Conservation (phyloP, 2,329 filamentous ascomycete genomes). For the Colletotrichum incanum region DNA sequence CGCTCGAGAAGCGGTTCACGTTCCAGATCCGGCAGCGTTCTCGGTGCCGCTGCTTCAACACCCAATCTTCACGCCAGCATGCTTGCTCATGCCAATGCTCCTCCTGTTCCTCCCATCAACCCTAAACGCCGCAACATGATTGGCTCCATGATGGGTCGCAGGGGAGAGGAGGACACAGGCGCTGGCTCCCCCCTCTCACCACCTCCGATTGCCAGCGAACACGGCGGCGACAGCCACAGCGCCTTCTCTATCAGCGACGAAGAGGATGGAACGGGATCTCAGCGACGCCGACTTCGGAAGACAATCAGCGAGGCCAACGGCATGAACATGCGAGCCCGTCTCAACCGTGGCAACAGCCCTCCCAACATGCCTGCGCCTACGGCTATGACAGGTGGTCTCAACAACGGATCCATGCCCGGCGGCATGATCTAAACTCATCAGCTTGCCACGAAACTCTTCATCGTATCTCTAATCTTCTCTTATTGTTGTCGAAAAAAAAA, state of each 20-base stretch:
- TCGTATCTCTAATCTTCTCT: slow-evolving; percentile 18
- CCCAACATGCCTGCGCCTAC: slow-evolving; percentile 48
- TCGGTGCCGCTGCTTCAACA: slow-evolving; percentile 52
- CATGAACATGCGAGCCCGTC: slow-evolving; percentile 50
- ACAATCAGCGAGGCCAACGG: slow-evolving; percentile 58
- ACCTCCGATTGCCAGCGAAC: slow-evolving; percentile 4
- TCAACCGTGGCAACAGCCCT: slow-evolving; percentile 47
- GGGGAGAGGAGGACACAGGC: slow-evolving; percentile 53
- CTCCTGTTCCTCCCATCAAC: slow-evolving; percentile 73
- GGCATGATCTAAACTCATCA: slow-evolving; percentile 62
- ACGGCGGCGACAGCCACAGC: slow-evolving; percentile 46
- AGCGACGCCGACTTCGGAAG: slow-evolving; percentile 61
- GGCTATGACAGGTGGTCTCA: slow-evolving; percentile 50
- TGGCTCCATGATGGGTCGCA: slow-evolving; percentile 54
- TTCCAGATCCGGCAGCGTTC: slow-evolving; percentile 55
- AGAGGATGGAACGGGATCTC: slow-evolving; percentile 54
- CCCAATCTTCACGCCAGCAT: slow-evolving; percentile 58
- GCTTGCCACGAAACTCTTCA: not conserved
- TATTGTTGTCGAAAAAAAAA: not conserved
- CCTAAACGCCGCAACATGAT: slow-evolving; percentile 66
- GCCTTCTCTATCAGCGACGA: slow-evolving; percentile 55
- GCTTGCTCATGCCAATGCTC: slow-evolving; percentile 53
- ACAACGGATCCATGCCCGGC: slow-evolving; percentile 53
- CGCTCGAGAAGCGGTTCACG: slow-evolving; percentile 58
- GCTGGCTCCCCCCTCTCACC: slow-evolving; percentile 52